phyloP scores from a whole-genome alignment of 371 early-diverging fungal species.

The Dentiscutata heterogama region DNA sequence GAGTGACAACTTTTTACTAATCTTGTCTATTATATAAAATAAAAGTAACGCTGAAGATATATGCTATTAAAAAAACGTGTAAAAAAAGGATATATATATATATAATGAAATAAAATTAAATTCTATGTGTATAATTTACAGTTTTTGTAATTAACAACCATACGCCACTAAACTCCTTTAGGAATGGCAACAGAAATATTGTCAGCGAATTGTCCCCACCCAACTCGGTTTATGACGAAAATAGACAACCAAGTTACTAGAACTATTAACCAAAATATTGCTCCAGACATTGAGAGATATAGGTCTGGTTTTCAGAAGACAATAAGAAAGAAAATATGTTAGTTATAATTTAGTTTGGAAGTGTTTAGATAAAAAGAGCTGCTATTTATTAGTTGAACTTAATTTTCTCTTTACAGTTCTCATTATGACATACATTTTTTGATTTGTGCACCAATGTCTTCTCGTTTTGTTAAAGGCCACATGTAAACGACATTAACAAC shows the following conservation, averaged over 20 bases:
- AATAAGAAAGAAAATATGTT: no score
- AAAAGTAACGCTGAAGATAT: no score
- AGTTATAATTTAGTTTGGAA: not conserved
- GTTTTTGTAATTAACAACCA: no score
- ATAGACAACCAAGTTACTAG: slow-evolving; percentile 1
- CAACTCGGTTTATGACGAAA: slow-evolving; percentile 12
- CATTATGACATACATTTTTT: not conserved
- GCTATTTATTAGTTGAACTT: no score
- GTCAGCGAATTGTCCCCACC: slow-evolving; percentile 17
- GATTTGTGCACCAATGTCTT: slow-evolving; percentile 15
- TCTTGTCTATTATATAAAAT: no score
- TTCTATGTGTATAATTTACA: no score
- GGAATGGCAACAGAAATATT: not conserved
- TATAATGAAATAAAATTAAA: no score
- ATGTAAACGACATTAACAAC: slow-evolving; percentile 8
- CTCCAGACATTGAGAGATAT: not conserved
- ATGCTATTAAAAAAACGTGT: no score
- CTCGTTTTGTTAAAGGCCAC: slow-evolving; percentile 20
- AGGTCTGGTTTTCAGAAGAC: not conserved
- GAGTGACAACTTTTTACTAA: no score
- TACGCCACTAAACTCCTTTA: no score
- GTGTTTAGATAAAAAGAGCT: not conserved
- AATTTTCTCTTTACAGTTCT: no score
- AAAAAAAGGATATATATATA: no score
- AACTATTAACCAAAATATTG: slow-evolving; percentile 22